phyloP scores from a whole-genome alignment of 2,329 filamentous ascomycete species.

The Aspergillus aculeatinus region DNA sequence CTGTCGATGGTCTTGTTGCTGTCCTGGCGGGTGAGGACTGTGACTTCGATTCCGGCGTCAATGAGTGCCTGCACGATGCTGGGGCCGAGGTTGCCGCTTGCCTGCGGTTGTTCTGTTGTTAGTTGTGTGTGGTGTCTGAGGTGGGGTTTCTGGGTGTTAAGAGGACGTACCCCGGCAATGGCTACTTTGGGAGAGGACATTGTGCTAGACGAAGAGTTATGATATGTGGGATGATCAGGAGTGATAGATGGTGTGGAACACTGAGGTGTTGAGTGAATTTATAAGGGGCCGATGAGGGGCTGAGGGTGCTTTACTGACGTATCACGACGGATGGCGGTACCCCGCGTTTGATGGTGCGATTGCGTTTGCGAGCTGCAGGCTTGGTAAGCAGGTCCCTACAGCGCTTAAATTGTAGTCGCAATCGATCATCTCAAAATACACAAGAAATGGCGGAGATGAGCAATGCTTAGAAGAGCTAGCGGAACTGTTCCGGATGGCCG shows the following conservation, averaged over 20 bases:
- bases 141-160: background rate
- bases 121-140: background rate
- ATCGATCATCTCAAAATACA: background rate
- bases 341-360: background rate
- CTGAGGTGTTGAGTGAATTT: background rate
- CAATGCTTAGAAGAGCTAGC: background rate
- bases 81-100: slow-evolving; percentile 31
- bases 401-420: too few relatives aligned
- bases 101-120: slow-evolving; percentile 11
- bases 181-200: background rate
- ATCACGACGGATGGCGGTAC: background rate
- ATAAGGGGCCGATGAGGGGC: background rate
- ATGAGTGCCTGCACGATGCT: slow-evolving; percentile 28
- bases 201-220: background rate
- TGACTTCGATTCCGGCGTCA: slow-evolving; percentile 26
- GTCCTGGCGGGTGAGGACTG: slow-evolving; percentile 24
- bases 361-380: background rate
- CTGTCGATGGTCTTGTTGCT: slow-evolving; percentile 9
- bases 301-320: background rate
- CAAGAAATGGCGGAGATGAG: background rate
- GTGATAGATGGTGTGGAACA: too few relatives aligned
- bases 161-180: background rate
- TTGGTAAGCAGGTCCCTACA: background rate
- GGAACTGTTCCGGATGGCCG: background rate
- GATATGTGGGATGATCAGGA: too few relatives aligned